phyloP scores from a whole-genome alignment of 2,329 filamentous ascomycete genomes.

The Cercospora brassicicola region DNA sequence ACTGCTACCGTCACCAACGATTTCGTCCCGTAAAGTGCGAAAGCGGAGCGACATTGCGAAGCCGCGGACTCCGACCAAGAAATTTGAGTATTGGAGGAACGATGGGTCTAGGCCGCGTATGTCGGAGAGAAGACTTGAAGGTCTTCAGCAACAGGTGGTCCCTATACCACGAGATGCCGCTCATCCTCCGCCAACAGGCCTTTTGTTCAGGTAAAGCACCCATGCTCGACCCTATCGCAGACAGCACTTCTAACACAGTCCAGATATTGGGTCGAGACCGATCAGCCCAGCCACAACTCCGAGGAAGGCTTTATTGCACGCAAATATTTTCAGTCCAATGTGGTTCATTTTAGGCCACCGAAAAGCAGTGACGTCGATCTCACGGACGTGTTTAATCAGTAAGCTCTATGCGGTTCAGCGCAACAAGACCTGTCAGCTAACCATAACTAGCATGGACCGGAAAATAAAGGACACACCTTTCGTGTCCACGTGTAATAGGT shows the following conservation, averaged over 20 bases:
- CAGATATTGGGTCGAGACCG: background rate
- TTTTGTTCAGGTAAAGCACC: background rate
- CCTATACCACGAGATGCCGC: background rate
- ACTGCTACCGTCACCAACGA: background rate
- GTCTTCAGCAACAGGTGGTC: background rate
- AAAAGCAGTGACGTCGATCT: background rate
- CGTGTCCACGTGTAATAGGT: slow-evolving; percentile 18
- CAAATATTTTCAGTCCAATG: background rate
- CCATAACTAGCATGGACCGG: background rate
- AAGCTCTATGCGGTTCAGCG: background rate
- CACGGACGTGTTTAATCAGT: slow-evolving; percentile 3
- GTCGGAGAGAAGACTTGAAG: background rate
- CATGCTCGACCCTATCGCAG: too few species aligned
- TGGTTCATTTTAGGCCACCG: background rate
- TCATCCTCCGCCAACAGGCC: background rate
- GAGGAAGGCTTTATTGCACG: slow-evolving; percentile 1
- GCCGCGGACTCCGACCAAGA: background rate
- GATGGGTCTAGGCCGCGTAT: background rate
- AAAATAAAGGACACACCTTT: slow-evolving; percentile 11
- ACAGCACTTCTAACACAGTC: too few species aligned
- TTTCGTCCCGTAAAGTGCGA: background rate
- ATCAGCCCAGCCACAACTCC: background rate
- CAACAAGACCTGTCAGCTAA: background rate
- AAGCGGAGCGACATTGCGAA: background rate
- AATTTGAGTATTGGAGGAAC: background rate